A percentile compares a stretch with the other conserved stretches of the same genome.
phyloP scores from a whole-genome alignment of 345 rosid species.

The Acer yangbiense region DNA sequence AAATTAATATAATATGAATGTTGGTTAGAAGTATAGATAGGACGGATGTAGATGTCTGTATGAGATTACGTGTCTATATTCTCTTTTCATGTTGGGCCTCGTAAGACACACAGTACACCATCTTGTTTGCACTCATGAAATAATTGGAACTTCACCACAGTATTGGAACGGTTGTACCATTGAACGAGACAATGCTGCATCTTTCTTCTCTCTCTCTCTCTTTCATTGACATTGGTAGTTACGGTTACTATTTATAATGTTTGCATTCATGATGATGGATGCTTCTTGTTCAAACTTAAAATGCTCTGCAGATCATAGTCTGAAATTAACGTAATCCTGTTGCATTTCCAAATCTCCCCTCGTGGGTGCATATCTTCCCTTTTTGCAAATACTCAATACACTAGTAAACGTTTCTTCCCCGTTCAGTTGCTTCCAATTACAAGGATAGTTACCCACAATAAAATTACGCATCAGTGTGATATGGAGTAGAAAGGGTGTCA shows the following conservation, averaged over 20 bases:
- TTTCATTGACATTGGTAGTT: background rate
- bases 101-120: background rate
- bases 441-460: background rate
- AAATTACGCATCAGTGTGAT: background rate
- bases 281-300: background rate
- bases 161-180: background rate
- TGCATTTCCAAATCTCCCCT: background rate
- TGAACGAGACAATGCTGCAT: background rate
- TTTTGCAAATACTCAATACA: background rate
- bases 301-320: background rate
- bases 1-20: background rate
- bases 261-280: background rate
- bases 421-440: background rate
- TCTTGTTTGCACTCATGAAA: background rate
- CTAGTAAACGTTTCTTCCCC: background rate
- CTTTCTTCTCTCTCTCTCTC: background rate
- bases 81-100: background rate
- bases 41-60: background rate
- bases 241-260: background rate
- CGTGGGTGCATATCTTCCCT: background rate
- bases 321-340: background rate
- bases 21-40: background rate
- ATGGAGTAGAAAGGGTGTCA: background rate
- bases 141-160: background rate
- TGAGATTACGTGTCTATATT: background rate